Evolutionary conservation across 768 basidiomycete genomes (phyloP).

Genomic region (Boletellus ananas): DNA sequence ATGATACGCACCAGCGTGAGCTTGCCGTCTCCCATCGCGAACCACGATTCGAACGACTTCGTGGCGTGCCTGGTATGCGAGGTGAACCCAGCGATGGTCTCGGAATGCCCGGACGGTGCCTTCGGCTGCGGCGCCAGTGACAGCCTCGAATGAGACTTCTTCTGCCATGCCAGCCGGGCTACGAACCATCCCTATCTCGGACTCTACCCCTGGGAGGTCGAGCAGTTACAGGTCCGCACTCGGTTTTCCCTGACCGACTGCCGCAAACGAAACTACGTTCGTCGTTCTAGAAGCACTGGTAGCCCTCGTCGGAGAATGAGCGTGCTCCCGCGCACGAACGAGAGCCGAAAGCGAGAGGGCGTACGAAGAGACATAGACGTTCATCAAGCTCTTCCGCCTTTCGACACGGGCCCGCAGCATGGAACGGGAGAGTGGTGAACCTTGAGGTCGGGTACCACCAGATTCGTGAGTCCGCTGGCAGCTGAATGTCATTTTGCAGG

Average conservation of each 20-base stretch:
- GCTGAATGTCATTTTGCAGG: too few species aligned
- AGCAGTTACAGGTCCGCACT: neutral
- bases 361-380: neutral
- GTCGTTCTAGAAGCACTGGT: neutral
- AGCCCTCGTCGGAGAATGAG: neutral
- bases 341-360: neutral
- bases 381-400: neutral
- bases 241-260: neutral
- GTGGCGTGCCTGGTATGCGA: neutral
- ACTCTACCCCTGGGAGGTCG: neutral
- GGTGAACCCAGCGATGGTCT: neutral
- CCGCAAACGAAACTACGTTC: neutral
- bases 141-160: neutral
- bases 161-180: neutral
- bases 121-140: neutral
- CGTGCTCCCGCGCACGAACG: neutral
- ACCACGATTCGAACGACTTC: neutral
- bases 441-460: neutral
- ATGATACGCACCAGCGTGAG: neutral
- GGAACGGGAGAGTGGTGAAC: neutral
- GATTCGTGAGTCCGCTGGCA: neutral
- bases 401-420: neutral
- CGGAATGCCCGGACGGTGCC: neutral
- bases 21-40: neutral
- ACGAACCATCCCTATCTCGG: neutral